These are phyloP conservation scores for Blastomyces percursus DNA, from an alignment of 2,329 filamentous ascomycete genomes.

Conservation along the genomic window DNA sequence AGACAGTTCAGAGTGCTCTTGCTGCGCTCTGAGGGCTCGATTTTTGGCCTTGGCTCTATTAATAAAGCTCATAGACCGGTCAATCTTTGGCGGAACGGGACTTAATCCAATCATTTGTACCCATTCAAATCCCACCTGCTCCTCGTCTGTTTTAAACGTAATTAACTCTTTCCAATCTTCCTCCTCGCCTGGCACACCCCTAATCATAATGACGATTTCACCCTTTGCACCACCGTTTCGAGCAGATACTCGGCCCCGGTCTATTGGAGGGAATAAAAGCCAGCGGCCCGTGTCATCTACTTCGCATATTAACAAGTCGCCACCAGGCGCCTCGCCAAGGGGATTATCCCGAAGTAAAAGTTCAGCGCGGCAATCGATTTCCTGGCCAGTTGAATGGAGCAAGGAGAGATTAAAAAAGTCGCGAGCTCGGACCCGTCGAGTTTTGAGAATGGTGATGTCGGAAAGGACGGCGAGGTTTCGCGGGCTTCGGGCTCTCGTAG, in stretches of 20 bases:
- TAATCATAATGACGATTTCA: conserved; percentile 78
- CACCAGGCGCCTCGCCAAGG: conserved; percentile 52
- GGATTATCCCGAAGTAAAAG: conserved; percentile 73
- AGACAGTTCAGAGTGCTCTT: conserved; percentile 12
- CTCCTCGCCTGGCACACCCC: conserved; percentile 52
- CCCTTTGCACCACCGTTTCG: conserved; percentile 60
- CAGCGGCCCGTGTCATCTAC: conserved; percentile 67
- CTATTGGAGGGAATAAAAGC: conserved; percentile 86
- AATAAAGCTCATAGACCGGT: conserved; percentile 44
- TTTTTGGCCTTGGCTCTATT: conserved; percentile 30
- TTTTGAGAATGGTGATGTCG: conserved; percentile 60
- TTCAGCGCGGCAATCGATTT: conserved; percentile 81
- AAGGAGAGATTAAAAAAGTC: conserved; percentile 83
- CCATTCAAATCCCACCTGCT: conserved; percentile 76
- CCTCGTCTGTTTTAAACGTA: conserved; percentile 62
- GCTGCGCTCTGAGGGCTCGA: conserved; percentile 13
- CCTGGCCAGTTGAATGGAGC: conserved; percentile 77
- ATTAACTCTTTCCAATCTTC: conserved; percentile 76
- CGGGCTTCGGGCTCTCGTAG: conserved; percentile 66
- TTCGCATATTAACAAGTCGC: conserved; percentile 87
- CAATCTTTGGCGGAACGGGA: conserved; percentile 51
- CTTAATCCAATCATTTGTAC: conserved; percentile 65
- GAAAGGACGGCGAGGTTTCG: conserved; percentile 62
- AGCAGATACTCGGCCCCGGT: conserved; percentile 61
- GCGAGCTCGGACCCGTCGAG: conserved; percentile 72